Conservation (phyloP, 2,329 filamentous ascomycete species). For the Neophaeococcomyces aloes region DNA sequence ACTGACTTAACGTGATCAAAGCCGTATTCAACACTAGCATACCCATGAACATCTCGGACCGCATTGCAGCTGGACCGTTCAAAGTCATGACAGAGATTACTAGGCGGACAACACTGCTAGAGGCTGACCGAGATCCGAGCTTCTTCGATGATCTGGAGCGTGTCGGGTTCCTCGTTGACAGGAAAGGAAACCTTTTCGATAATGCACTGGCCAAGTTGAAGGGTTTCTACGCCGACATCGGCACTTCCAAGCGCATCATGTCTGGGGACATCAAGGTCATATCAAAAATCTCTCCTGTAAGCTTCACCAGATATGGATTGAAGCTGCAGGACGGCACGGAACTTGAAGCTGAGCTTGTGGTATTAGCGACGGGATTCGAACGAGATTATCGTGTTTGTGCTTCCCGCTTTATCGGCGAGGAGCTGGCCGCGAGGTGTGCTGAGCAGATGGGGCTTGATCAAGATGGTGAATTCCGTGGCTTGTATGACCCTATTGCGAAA, state of each 20-base stretch:
- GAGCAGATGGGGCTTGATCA: no score
- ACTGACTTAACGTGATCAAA: no score
- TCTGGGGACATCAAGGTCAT: constrained; percentile 39
- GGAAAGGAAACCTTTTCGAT: constrained; percentile 33
- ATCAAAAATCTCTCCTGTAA: constrained; percentile 24
- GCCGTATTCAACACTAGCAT: no score
- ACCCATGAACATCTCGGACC: no score
- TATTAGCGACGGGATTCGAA: constrained; percentile 40
- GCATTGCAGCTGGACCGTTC: no score
- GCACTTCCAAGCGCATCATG: constrained; percentile 33
- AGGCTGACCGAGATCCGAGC: no score
- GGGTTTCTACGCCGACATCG: constrained; percentile 41
- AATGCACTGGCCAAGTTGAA: constrained; percentile 35
- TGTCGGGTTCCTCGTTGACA: constrained; percentile 22
- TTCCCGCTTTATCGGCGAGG: no score
- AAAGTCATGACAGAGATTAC: no score
- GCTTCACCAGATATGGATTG: constrained; percentile 31
- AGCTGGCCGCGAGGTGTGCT: no score
- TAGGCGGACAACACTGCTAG: no score
- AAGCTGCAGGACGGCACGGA: constrained; percentile 34
- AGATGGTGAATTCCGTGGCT: no score
- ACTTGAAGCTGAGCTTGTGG: constrained; percentile 36
- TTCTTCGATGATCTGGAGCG: constrained; percentile 27
- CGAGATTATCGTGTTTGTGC: constrained; percentile 36
- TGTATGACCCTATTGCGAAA: no score